Base-by-base conservation (phyloP, 768 basidiomycete species). In the Tylopilus sp. region DNA sequence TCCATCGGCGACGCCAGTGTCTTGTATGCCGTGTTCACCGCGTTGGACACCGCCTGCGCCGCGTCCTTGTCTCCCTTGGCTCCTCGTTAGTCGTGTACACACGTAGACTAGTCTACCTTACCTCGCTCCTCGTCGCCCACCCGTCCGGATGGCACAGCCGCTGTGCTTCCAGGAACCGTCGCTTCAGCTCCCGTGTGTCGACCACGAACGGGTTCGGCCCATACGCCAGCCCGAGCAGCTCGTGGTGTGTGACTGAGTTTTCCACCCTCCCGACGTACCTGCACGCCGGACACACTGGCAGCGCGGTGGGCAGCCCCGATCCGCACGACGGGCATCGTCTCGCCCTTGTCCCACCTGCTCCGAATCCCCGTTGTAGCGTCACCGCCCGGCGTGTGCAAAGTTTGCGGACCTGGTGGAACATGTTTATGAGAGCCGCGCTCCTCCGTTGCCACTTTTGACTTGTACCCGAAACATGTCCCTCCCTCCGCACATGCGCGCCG, bases 101-200 rank as follows among this genome's bases (percentile, higher is more conserved):
- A 30, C 21, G 16, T 41, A 51, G 45, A 19, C 41, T 48, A 55
- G 29, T 30, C n/a, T 54, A 42, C 53, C 70, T 48, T 57, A 87
- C 89, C 54, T 78, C 69, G 51, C 83, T 83, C 63, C 81, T 78
- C 28, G 82, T 79, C 30, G 84, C 79, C 87, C 89, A 96, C 13
- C 84, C 77, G 67, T 98, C 94, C 0, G 94, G 94, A 73, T 98
- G 94, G 47, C 90, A 84, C 21, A 82, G 72, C 21, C 83, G 77
- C 64, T 96, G 94, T 4, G 87, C 81, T 42, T 78, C 72, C 30
- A 87, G 74, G 66, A 92, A 95, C 26, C 79, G 77, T 31, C 74
- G 72, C 67, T 83, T 86, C 53, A 97, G 71, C 19, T 77, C 72
- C 1, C 70, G 61, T 16, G 78, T 61, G 64, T 93, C 84, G 38